Conservation (phyloP, 2,329 filamentous ascomycete genomes). For the Berkeleyomyces rouxiae region DNA sequence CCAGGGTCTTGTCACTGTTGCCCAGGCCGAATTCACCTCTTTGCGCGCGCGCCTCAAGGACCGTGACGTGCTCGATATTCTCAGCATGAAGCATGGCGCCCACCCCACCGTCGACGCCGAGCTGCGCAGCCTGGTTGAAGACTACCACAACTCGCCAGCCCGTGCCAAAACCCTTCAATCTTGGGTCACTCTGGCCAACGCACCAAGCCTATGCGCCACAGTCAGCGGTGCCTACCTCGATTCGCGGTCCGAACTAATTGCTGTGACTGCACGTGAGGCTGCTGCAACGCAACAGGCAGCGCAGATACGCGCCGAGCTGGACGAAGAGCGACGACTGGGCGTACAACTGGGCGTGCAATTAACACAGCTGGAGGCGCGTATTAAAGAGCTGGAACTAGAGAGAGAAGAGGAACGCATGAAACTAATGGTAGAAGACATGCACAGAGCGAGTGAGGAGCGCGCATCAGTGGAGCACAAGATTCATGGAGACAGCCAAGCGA, state of each 20-base stretch:
- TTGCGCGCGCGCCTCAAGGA: conserved; percentile 7
- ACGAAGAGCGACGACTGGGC: background rate
- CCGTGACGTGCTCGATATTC: conserved; percentile 6
- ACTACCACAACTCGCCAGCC: conserved; percentile 1
- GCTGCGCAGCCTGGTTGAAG: conserved; percentile 1
- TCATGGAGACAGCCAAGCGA: background rate
- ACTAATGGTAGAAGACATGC: conserved; percentile 4
- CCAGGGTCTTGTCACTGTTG: background rate
- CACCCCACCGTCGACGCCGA: conserved; percentile 6
- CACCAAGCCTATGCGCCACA: conserved; percentile 4
- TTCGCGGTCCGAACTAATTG: background rate
- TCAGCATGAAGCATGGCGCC: conserved; percentile 7
- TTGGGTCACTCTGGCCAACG: conserved; percentile 11
- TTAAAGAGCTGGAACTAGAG: conserved; percentile 1
- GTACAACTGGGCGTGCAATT: background rate
- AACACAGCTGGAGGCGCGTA: background rate
- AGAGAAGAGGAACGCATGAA: background rate
- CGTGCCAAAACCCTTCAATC: background rate
- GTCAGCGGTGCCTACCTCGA: background rate
- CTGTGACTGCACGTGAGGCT: background rate
- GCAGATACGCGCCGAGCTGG: background rate
- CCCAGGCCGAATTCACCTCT: background rate
- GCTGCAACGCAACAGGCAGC: background rate
- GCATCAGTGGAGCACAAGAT: background rate
- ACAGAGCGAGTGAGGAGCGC: conserved; percentile 1